Conservation (phyloP, 2,329 filamentous ascomycete species). For the Xylogone sp. region DNA sequence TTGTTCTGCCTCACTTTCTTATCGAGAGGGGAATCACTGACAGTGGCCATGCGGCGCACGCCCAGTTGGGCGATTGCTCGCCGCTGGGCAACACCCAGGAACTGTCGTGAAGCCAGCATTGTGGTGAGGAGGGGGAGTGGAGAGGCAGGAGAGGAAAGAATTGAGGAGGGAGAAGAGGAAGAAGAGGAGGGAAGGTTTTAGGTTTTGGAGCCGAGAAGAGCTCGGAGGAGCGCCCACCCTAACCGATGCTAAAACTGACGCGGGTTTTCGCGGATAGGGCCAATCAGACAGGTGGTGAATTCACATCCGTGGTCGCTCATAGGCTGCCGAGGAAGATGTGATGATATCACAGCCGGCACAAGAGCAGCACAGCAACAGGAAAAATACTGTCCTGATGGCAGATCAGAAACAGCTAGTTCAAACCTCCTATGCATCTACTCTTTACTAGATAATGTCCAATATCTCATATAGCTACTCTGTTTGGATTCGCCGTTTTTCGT, state of each 20-base stretch:
- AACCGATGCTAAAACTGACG: neutral
- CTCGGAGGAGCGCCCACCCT: neutral
- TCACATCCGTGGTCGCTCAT: neutral
- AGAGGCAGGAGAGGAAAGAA: slow-evolving; percentile 6
- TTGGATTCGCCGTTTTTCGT: too few species aligned
- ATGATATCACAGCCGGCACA: neutral
- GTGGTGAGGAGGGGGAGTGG: slow-evolving; percentile 29
- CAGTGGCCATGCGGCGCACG: slow-evolving; percentile 75
- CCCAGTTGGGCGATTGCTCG: slow-evolving; percentile 57
- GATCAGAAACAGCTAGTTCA: too few species aligned
- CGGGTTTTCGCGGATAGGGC: neutral
- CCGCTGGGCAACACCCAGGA: slow-evolving; percentile 62
- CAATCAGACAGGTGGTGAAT: neutral
- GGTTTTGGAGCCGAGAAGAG: neutral
- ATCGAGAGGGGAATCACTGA: slow-evolving; percentile 80
- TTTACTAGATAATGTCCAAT: too few species aligned
- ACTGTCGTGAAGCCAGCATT: slow-evolving; percentile 70
- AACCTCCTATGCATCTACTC: too few species aligned
- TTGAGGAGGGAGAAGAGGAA: slow-evolving; percentile 10
- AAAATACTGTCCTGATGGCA: too few species aligned
- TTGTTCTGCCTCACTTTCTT: slow-evolving; percentile 98
- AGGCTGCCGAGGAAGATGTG: neutral
- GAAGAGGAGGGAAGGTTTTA: neutral
- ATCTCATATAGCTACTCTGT: too few species aligned
- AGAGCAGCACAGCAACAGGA: too few species aligned